A percentile compares a stretch with the other conserved stretches of the same genome.
Conservation (phyloP, 148 eudicot genomes). For the Spergularia bocconei region DNA sequence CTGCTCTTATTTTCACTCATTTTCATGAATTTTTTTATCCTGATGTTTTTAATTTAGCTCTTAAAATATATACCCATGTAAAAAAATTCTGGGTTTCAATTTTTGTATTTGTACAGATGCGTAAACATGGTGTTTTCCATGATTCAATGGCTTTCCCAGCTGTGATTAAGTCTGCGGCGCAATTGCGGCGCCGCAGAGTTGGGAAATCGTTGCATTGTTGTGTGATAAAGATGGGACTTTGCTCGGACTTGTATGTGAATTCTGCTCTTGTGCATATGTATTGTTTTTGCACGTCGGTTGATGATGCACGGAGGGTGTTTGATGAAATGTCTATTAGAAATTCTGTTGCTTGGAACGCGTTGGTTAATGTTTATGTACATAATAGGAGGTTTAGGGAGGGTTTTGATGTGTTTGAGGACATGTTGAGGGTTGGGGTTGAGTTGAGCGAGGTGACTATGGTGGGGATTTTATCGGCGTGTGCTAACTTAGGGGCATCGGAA, state of each 20-base stretch:
- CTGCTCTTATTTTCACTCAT: conserved; percentile 14
- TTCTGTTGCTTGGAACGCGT: conserved; percentile 46
- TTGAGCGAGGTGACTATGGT: conserved; percentile 50
- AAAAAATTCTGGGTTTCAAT: conserved; percentile 28
- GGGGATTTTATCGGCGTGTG: conserved; percentile 44
- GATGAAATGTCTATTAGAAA: conserved; percentile 40
- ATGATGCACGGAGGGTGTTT: conserved; percentile 43
- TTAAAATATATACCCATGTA: conserved; percentile 26
- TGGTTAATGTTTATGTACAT: conserved; percentile 43
- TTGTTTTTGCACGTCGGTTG: conserved; percentile 29
- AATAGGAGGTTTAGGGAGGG: conserved; percentile 35
- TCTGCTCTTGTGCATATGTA: conserved; percentile 52
- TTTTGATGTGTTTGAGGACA: conserved; percentile 36
- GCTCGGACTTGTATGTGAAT: conserved; percentile 38
- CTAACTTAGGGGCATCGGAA: conserved; percentile 40
- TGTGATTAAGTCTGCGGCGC: conserved; percentile 28
- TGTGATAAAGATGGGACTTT: conserved; percentile 42
- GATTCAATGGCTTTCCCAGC: conserved; percentile 28
- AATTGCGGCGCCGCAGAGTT: conserved; percentile 23
- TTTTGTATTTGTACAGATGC: conserved; percentile 31
- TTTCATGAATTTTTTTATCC: conserved; percentile 16
- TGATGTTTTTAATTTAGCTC: conserved; percentile 14
- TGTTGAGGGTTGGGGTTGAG: conserved; percentile 31
- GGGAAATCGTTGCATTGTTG: conserved; percentile 50
- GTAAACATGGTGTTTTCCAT: conserved; percentile 22